Evolutionary conservation across 2,329 filamentous ascomycete species (phyloP).

Genomic region (Beauveria scarabaeidicola): DNA sequence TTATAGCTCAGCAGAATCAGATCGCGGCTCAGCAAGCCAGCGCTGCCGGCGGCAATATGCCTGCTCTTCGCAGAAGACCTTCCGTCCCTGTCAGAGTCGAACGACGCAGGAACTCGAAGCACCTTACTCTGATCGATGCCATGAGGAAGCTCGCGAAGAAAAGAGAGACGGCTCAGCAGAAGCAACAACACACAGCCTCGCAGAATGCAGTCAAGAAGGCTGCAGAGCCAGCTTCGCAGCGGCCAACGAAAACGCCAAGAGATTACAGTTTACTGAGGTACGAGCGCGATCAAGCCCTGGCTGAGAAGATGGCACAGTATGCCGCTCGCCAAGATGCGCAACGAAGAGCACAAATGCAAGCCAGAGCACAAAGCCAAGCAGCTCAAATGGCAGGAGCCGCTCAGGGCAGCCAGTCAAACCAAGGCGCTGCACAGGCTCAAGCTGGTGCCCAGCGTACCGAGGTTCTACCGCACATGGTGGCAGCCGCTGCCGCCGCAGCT

Average conservation of each 20-base stretch:
- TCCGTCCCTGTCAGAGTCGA: constrained; percentile 81
- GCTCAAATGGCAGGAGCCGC: constrained; percentile 29
- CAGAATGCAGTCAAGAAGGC: constrained; percentile 73
- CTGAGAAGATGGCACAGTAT: constrained; percentile 49
- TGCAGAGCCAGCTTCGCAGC: constrained; percentile 51
- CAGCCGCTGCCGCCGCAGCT: constrained; percentile 31
- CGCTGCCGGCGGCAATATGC: constrained; percentile 24
- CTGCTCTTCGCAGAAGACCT: constrained; percentile 51
- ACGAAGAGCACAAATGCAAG: constrained; percentile 41
- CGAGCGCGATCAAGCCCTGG: constrained; percentile 68
- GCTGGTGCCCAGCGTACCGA: constrained; percentile 30
- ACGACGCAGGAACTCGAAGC: constrained; percentile 74
- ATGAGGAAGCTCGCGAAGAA: constrained; percentile 96
- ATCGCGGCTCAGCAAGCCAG: constrained; percentile 43
- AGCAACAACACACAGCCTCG: constrained; percentile 78
- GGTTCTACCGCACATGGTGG: constrained; percentile 36
- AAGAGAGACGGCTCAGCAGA: constrained; percentile 74
- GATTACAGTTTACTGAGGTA: constrained; percentile 86
- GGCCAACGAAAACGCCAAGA: constrained; percentile 65
- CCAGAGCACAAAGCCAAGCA: constrained; percentile 36
- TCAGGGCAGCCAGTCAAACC: not conserved
- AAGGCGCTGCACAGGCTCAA: constrained; percentile 14
- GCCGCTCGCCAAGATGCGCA: constrained; percentile 52
- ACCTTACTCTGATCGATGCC: constrained; percentile 81
- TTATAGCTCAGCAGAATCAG: constrained; percentile 46